Evolutionary conservation across 2,329 filamentous ascomycete species (phyloP).

Genomic region (Thermoascus crustaceus): DNA sequence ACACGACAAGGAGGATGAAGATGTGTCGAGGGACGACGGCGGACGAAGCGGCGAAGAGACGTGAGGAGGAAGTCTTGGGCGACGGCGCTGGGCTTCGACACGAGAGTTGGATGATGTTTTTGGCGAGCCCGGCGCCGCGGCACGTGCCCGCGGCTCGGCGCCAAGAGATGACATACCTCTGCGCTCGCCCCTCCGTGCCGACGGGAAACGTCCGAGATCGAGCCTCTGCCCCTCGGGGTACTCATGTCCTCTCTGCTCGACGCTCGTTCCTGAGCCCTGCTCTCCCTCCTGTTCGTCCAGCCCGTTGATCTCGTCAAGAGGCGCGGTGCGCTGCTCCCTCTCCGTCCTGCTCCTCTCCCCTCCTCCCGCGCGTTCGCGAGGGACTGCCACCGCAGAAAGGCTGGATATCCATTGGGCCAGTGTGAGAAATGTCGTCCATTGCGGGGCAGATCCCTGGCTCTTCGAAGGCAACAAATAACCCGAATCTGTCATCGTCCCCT

Average conservation of each 20-base stretch:
- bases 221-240: conserved; percentile 11
- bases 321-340: not conserved
- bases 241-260: conserved; percentile 2
- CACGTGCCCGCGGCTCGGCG: conserved; percentile 20
- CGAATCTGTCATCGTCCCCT: conserved; percentile 25
- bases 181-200: conserved; percentile 8
- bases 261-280: conserved; percentile 4
- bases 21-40: not conserved
- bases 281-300: conserved; percentile 14
- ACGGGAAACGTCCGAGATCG: conserved; percentile 1
- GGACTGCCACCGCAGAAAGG: conserved; percentile 3
- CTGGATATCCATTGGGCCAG: not conserved
- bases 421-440: conserved; percentile 35
- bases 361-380: not conserved
- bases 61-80: not conserved
- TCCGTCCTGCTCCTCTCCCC: conserved; percentile 20
- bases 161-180: conserved; percentile 18
- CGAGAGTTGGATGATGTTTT: conserved; percentile 18
- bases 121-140: conserved; percentile 11
- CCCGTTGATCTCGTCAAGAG: conserved; percentile 9
- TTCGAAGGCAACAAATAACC: conserved; percentile 33
- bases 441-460: conserved; percentile 26
- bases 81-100: conserved; percentile 4
- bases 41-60: no score
- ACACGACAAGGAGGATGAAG: not conserved